Evolutionary conservation across 345 rosid species (phyloP), one percentile per base, ranked within the genome.

Genomic region (Cardamine chenopodiifolia): DNA sequence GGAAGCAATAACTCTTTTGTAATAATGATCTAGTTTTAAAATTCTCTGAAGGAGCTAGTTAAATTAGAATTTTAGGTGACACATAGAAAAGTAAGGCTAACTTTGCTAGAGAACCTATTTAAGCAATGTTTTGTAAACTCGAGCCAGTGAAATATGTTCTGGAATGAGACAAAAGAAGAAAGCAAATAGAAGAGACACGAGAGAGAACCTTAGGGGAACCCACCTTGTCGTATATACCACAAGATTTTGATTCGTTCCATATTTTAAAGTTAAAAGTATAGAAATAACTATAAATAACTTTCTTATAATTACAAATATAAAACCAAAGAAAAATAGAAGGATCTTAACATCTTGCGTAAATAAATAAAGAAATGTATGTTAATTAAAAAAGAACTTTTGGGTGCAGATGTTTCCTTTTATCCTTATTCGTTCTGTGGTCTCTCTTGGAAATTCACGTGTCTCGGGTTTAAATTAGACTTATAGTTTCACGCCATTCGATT

Each of bases 371-470:
- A 40, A 60, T 58, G 28, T 32, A 18, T 31, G 52, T 62, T 68
- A 35, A 76, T 76, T 76, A 54, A 70, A 76, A 76, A 70, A 55
- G 71, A 76, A 76, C 71, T 76, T 70, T 70, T 76, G 53, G 65
- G 65, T 70, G 66, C 75, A 70, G 75, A 55, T 76, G 80, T 76
- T 76, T 76, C 75, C 80, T 62, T 70, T 70, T 70, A 76, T 76
- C 75, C 80, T 55, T 76, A 70, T 76, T 76, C 65, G 70, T 50
- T 52, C 47, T 61, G 74, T 61, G 74, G 70, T 76, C 68, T 52
- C 74, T 76, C 80, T 54, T 76, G 18, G 75, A 69, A 76, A 76
- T 70, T 76, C 75, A 76, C 80, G 75, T 76, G 80, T 62, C 75
- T 70, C 8, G 70, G 68, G 37, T 68, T 68, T 52, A 42, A 75